A percentile compares a stretch with the other conserved stretches of the same genome.
phyloP scores from a whole-genome alignment of 106 monocot species.

The Allium cepa region DNA sequence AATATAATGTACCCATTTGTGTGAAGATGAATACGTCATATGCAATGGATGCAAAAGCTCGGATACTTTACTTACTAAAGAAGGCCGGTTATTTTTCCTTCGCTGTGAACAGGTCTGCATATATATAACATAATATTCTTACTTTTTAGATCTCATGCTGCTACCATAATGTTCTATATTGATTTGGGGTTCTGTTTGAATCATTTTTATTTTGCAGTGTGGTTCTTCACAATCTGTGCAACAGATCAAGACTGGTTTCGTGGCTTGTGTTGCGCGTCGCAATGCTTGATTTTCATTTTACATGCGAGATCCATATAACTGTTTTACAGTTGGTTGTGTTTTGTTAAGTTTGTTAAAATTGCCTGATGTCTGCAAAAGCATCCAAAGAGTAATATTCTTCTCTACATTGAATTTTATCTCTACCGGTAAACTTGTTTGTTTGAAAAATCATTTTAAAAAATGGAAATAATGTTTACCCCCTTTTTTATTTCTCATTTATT shows the following conservation, averaged over 20 bases:
- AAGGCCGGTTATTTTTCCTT: conserved; percentile 90
- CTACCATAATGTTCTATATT: not conserved
- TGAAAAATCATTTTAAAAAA: no score
- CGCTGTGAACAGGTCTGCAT: conserved; percentile 82
- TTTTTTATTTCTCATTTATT: no score
- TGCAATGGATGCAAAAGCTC: conserved; percentile 98
- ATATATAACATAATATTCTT: not conserved
- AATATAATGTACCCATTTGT: not conserved
- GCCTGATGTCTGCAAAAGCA: no score
- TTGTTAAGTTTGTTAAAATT: no score
- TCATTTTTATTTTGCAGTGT: conserved; percentile 37
- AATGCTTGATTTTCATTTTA: conserved; percentile 32
- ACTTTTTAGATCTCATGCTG: no score
- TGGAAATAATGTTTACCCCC: no score
- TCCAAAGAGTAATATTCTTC: no score
- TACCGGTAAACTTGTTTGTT: no score
- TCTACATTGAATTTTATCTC: no score
- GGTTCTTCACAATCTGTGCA: conserved; percentile 75
- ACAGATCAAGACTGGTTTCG: conserved; percentile 82
- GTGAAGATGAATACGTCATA: conserved; percentile 92
- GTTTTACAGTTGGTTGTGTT: no score
- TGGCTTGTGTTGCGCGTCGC: conserved; percentile 78
- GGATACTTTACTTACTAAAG: conserved; percentile 87
- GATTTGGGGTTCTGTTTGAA: not conserved
- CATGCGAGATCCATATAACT: no score